phyloP scores from a whole-genome alignment of 768 basidiomycete genomes.

The Hericium coralloides region DNA sequence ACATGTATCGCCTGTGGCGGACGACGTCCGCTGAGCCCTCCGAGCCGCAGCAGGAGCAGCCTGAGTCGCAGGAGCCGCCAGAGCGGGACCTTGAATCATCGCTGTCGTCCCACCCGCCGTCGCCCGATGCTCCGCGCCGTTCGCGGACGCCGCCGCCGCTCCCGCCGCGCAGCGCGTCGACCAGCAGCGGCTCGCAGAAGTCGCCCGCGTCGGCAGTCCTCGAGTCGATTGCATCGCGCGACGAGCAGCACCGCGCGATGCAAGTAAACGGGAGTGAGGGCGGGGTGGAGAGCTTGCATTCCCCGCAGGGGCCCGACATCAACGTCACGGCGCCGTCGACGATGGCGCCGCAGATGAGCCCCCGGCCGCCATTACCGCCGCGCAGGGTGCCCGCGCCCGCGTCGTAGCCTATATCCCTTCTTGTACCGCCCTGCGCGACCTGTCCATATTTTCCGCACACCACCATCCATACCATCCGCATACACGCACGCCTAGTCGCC shows the following conservation, averaged over 20 bases:
- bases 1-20: neutral
- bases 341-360: neutral
- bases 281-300: neutral
- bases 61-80: constrained; percentile 51
- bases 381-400: constrained; percentile 5
- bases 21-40: neutral
- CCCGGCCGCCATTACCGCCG: constrained; percentile 18
- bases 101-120: constrained; percentile 1
- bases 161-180: constrained; percentile 7
- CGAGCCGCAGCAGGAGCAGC: constrained; percentile 23
- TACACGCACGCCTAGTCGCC: neutral
- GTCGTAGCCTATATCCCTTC: neutral
- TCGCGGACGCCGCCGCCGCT: constrained; percentile 15
- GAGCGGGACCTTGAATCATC: constrained; percentile 4
- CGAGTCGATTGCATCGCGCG: constrained; percentile 42
- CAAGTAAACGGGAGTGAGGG: constrained; percentile 5
- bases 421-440: neutral
- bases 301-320: neutral
- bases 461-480: neutral
- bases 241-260: constrained; percentile 18
- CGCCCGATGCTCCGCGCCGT: constrained; percentile 12
- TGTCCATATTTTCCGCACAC: neutral
- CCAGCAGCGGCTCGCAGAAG: neutral
- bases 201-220: constrained; percentile 45
- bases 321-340: neutral